Base-by-base conservation (phyloP, 805 yeast genomes). In the Scheffersomyces stipitis region DNA sequence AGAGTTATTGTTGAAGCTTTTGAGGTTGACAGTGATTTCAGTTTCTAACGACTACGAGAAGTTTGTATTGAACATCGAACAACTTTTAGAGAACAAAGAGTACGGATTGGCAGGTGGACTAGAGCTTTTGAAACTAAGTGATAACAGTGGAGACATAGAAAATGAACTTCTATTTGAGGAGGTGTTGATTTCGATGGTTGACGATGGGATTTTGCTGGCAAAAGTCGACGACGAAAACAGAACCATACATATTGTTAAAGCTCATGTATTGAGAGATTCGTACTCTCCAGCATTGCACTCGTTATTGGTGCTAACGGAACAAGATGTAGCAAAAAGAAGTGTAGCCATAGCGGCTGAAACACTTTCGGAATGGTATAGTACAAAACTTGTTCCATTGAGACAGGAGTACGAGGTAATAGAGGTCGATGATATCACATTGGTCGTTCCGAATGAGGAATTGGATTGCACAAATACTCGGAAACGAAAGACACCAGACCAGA, bases 201-300 rank as follows among this genome's bases (percentile, higher is more conserved):
- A 61, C 30, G 44, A 54, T 10, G 46, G 46, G 4, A 28, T 49
- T 9, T 40, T 64, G 5, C 49, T 50, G 12, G 45, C 55, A 5
- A 56, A 46, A 39, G 57, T 69, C 9, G 64, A 67, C 42, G 61
- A 62, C 28, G 48, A 44, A 20, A 31, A 31, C 5, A 38, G 45
- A 0, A 15, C 32, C 5, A 38, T 62, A 32, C 36, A 33, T 3
- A 49, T 64, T 1, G 30, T 32, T 6, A 52, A 43, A 14, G 43
- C 60, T 10, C 16, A 28, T 2, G 48, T 45, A 4, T 36, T 56
- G 10, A 46, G 71, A 26, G 74, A 69, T 43, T 57, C 64, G 8
- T 67, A 49, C 48, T 59, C 61, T 38, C 38, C 49, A 4, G 38
- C 31, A 4, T 34, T 40, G 10, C 51, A 54, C 28, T 16, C 31